Evolutionary conservation across 139 green algal species (phyloP), one percentile per base, ranked within the genome.

Genomic region (Prasinococcaceae sp.): DNA sequence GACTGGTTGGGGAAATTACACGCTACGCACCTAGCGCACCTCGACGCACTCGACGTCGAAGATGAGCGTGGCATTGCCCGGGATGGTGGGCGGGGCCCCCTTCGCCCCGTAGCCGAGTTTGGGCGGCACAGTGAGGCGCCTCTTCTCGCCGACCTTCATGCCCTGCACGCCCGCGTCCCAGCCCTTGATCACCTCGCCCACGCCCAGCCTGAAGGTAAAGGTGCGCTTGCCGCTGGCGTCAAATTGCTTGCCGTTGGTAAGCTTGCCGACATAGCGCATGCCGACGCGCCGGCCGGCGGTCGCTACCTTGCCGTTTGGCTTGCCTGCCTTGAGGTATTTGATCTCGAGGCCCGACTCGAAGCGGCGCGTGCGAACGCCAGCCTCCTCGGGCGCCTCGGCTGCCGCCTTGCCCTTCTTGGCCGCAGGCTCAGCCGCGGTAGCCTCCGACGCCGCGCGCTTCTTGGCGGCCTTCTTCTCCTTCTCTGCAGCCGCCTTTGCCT

Each of bases 161-260:
- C 65, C 65, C 27, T 51, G 23, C n/a, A 73, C 50, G 41, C 58
- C 58, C 6, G 53, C 35, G 47, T 73, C 58, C 58, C 65, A 73
- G 30, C 58, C 65, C 41, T 65, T 60, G 26, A 68, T 73, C 33
- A 71, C 63, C 30, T 71, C 63, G 49, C 63, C 63, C 14, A 69
- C 57, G 66, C 85, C 85, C 9, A 93, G 63, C 14, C 85, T 70
- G 73, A 94, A 94, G 12, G 49, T 39, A 53, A 94, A 94, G 26
- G 76, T 72, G 26, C 63, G 82, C 45, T 73, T 70, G 19, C 72
- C 74, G 33, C 58, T 92, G 60, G 78, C 48, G 68, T 95, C 86
- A 56, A 95, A 95, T 8, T 92, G 65, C 60, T 89, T 88, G 50
- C 82, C 82, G 47, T 70, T 90, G 30, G 23, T 63, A n/a, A 95